phyloP scores from a whole-genome alignment of 2,329 filamentous ascomycete genomes.

The Fusarium napiforme region DNA sequence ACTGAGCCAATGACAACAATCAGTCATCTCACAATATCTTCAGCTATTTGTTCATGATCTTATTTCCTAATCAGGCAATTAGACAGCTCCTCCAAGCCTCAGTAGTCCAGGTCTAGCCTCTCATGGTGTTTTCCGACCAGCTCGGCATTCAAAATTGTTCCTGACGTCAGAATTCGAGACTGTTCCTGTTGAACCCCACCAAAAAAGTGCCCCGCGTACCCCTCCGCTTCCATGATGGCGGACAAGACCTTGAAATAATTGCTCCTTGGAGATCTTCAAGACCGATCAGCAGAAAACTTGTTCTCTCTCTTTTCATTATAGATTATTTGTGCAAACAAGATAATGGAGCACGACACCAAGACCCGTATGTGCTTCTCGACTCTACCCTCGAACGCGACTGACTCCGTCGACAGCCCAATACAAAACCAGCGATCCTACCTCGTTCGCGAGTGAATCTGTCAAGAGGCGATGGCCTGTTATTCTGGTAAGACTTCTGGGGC shows the following conservation, averaged over 20 bases:
- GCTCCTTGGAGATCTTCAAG: conserved; percentile 18
- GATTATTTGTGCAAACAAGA: too few species aligned
- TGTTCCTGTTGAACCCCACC: conserved; percentile 35
- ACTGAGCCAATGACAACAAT: not conserved
- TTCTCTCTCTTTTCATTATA: too few species aligned
- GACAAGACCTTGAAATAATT: conserved; percentile 8
- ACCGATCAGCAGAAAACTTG: conserved; percentile 11
- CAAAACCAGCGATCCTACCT: conserved; percentile 82
- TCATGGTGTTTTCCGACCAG: conserved; percentile 15
- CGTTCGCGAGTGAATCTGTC: conserved; percentile 88
- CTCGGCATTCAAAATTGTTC: conserved; percentile 17
- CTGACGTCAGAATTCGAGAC: conserved; percentile 43
- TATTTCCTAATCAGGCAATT: not conserved
- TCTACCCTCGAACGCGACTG: conserved; percentile 10
- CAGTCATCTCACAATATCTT: not conserved
- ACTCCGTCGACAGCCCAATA: conserved; percentile 70
- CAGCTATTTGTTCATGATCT: not conserved
- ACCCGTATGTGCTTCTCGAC: conserved; percentile 64
- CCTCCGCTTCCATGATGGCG: conserved; percentile 44
- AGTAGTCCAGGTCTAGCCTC: conserved; percentile 1
- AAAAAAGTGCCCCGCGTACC: conserved; percentile 44
- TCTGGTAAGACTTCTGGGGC: conserved; percentile 66
- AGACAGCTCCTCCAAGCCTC: not conserved
- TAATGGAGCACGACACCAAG: conserved; percentile 78
- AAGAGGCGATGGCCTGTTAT: conserved; percentile 94